Conservation (phyloP, 768 basidiomycete genomes). For the Mycena kentingensis region DNA sequence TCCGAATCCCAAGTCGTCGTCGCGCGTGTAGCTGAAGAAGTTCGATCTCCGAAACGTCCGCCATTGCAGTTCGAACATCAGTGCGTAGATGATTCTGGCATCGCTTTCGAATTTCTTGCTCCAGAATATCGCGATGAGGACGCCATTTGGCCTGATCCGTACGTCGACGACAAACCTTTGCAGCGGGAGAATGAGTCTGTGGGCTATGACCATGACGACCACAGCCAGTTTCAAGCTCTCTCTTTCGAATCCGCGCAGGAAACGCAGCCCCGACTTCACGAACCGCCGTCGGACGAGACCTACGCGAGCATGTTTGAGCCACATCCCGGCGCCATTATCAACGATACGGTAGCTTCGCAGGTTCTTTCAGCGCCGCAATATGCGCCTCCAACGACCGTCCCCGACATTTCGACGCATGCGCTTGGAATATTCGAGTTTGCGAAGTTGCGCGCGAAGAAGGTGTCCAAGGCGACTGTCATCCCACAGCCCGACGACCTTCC, state of each 20-base stretch:
- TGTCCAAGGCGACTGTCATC: slow-evolving; percentile 18
- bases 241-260: slow-evolving; percentile 23
- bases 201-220: slow-evolving; percentile 17
- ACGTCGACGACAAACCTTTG: slow-evolving; percentile 15
- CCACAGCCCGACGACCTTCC: background rate
- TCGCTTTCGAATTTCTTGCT: slow-evolving; percentile 20
- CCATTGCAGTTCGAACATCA: background rate
- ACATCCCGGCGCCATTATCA: slow-evolving; percentile 9
- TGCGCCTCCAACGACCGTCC: slow-evolving; percentile 1
- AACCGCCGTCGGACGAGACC: slow-evolving; percentile 10
- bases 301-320: slow-evolving; percentile 16
- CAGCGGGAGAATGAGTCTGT: slow-evolving; percentile 13
- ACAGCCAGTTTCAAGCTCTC: slow-evolving; percentile 20
- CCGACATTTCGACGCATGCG: slow-evolving; percentile 31
- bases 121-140: slow-evolving; percentile 4
- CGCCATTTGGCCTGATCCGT: background rate
- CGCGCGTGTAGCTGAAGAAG: too few relatives aligned
- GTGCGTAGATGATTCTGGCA: slow-evolving; percentile 26
- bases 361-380: too few relatives aligned
- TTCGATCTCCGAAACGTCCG: slow-evolving; percentile 5
- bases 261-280: slow-evolving; percentile 10
- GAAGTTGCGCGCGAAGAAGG: slow-evolving; percentile 40
- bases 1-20: too few relatives aligned
- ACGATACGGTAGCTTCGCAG: slow-evolving; percentile 13
- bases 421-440: slow-evolving; percentile 42